Evolutionary conservation across 768 basidiomycete species (phyloP).

Genomic region (Mycena indigotica): DNA sequence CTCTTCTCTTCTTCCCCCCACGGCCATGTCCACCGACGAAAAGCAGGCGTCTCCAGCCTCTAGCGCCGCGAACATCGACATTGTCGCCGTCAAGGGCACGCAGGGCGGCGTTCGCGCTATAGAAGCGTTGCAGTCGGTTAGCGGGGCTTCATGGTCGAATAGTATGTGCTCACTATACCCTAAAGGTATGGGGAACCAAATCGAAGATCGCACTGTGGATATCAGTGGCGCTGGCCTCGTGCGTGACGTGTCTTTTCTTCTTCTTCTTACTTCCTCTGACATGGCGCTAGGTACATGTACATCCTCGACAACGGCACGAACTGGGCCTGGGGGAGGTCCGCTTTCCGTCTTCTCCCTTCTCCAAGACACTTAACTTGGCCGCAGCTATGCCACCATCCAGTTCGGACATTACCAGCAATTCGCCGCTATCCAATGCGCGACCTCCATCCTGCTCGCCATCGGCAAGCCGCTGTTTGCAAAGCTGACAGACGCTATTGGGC

Average conservation of each 20-base stretch:
- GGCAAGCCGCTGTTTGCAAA: conserved; percentile 23
- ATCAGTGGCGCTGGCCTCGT: conserved; percentile 22
- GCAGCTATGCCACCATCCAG: conserved; percentile 21
- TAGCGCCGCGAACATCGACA: conserved; percentile 9
- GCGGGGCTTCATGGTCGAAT: background rate
- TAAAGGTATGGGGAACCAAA: conserved; percentile 22
- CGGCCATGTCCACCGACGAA: conserved; percentile 14
- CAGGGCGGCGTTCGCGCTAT: conserved; percentile 21
- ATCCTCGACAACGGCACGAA: conserved; percentile 18
- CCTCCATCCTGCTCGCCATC: conserved; percentile 22
- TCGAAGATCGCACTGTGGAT: conserved; percentile 23
- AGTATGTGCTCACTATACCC: background rate
- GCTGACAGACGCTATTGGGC: conserved; percentile 19
- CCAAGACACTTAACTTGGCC: background rate
- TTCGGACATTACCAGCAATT: conserved; percentile 23
- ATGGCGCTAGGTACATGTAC: conserved; percentile 16
- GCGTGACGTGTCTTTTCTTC: background rate
- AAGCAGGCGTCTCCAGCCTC: conserved; percentile 12
- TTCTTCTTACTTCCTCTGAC: background rate
- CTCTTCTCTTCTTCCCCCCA: background rate
- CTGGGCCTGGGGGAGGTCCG: conserved; percentile 25
- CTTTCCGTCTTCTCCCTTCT: background rate
- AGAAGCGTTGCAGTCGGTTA: conserved; percentile 20
- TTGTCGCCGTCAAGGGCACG: conserved; percentile 14
- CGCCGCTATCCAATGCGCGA: conserved; percentile 24